Evolutionary conservation across 345 rosid genomes (phyloP), one percentile per base, ranked within the genome.

Genomic region (Rhizophora apiculata): DNA sequence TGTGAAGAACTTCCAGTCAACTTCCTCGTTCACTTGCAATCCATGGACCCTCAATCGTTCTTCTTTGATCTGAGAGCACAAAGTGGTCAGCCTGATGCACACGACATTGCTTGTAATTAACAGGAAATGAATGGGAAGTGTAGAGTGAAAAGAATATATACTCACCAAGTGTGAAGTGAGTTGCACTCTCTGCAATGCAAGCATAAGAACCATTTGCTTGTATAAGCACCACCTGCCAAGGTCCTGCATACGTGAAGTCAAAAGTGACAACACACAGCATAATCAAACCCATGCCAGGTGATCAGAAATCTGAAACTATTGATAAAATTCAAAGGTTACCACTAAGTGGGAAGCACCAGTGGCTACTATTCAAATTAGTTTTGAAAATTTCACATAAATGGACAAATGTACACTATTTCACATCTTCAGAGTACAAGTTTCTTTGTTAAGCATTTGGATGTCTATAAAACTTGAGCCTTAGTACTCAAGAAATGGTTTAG

Each of bases 211-310:
- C 84, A 82, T 94, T 91, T 72, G 90, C 56, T 76, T 89, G 97
- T 80, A 91, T 91, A 80, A 94, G 95, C 98, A 94, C 89, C 81
- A 91, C 98, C 79, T 94, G 98, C 98, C 98, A 94, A 69, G 98
- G 97, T 70, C 97, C 97, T 91, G 87, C 72, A 83, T 65, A 67
- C 73, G 53, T 63, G 60, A 39, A 21, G 46, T n/a, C 32, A n/a
- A 29, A 71, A 27, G 8, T 56, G 48, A n/a, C 43, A 37, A 20
- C 62, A 69, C 4, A 0, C 22, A 64, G 65, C 26, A 48, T 27
- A 11, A 49, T 58, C 10, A 30, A 27, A 19, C 19, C 64, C 6
- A 2, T 29, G 49, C 26, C 5, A 37, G 46, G 62, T 11, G 26
- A 22, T 20, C n/a, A 29, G 27, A n/a, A 34, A 53, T 18, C 24